Base-by-base conservation (phyloP, 83 land plant genomes). In the Thuja plicata region DNA sequence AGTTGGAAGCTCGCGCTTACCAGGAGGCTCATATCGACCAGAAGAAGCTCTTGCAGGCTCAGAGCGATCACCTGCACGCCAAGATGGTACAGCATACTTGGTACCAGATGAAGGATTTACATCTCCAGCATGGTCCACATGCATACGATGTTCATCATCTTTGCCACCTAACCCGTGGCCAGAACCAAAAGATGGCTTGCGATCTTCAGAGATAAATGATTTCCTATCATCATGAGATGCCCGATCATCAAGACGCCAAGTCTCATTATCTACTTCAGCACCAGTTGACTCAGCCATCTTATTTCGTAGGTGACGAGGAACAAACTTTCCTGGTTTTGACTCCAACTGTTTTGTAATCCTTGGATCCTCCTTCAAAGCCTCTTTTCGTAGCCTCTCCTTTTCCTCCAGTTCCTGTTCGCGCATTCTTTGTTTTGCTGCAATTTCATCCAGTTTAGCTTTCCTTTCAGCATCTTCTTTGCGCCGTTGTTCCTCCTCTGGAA, bases 401-500 rank as follows among this genome's bases (percentile, higher is more conserved):
- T 97, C 96, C 87, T 98, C 99, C 21, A 93, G 50, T 70, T 97
- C 99, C 84, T 76, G 50, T 88, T 97, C 99, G 71, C 96, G 87
- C 87, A 94, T 97, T 86, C 97, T 92, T 91, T 97, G 99, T 88
- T 92, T 98, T 30, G 94, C 98, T 55, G 99, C 99, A 38, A 97
- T 96, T 90, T 97, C 98, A 88, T 97, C 99, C 82, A 97, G 89
- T 87, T 95, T 97, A 3, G 99, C 99, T 57, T 76, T 94, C 71
- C 94, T 89, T 74, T 97, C 99, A 30, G 98, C 99, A 57, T 97
- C 99, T 92, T 97, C 98, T 81, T 87, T 94, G 89, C 88, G 94
- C 84, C 88, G 85, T 83, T 92, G 94, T 87, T 97, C 99, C 73
- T 94, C 97, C 94, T 97, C 99, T 98, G 96, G 77, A 92, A 88